phyloP scores from a whole-genome alignment of 2,329 filamentous ascomycete species.

The Diaporthe citriasiana region DNA sequence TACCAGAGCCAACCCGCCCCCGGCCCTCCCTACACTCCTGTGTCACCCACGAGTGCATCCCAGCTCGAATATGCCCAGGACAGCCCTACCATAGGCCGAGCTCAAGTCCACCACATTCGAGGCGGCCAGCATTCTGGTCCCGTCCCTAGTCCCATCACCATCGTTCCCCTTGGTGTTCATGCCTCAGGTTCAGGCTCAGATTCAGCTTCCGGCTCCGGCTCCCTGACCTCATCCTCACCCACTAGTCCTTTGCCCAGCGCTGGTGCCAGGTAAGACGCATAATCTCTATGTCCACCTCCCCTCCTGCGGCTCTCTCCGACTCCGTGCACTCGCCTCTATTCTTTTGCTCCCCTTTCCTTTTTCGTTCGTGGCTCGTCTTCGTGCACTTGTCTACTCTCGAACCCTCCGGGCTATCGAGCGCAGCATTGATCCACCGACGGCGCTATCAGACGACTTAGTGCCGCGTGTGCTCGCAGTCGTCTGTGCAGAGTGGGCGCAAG shows the following conservation, averaged over 20 bases:
- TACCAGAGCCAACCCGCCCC: slow-evolving; percentile 20
- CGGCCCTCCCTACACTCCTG: slow-evolving; percentile 39
- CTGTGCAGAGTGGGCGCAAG: not conserved
- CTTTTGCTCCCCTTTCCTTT: slow-evolving; percentile 10
- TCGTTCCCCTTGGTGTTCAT: slow-evolving; percentile 47
- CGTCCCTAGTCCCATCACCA: slow-evolving; percentile 46
- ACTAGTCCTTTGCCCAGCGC: slow-evolving; percentile 42
- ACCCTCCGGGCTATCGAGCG: not conserved
- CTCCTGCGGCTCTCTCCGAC: slow-evolving; percentile 3
- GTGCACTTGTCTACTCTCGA: slow-evolving; percentile 23
- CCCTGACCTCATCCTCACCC: slow-evolving; percentile 36
- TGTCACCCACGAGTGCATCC: slow-evolving; percentile 38
- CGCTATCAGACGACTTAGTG: slow-evolving; percentile 15
- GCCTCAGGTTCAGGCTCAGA: slow-evolving; percentile 36
- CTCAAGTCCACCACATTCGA: slow-evolving; percentile 44
- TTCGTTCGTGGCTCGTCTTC: slow-evolving; percentile 26
- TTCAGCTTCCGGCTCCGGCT: slow-evolving; percentile 30
- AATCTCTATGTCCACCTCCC: slow-evolving; percentile 13
- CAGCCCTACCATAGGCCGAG: slow-evolving; percentile 63
- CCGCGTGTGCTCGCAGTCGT: not conserved
- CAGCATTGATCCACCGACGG: slow-evolving; percentile 19
- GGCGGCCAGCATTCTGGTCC: slow-evolving; percentile 38
- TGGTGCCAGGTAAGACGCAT: slow-evolving; percentile 46
- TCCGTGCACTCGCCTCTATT: slow-evolving; percentile 9
- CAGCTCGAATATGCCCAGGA: slow-evolving; percentile 53